Evolutionary conservation across 768 basidiomycete species (phyloP), one percentile per base, ranked within the genome.

Genomic region (Termitomyces sp.): DNA sequence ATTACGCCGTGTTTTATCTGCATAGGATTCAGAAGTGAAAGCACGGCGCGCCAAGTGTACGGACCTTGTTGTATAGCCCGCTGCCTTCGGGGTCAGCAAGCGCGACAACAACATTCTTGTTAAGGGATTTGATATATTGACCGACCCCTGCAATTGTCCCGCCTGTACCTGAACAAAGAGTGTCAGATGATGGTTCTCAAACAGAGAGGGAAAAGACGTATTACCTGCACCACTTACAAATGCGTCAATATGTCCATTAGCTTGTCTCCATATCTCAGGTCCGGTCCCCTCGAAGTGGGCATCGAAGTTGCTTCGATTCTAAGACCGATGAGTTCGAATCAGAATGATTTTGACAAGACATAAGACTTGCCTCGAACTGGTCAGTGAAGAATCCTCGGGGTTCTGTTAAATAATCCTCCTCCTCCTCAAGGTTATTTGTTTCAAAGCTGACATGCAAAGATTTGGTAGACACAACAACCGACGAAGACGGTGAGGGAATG

Each of bases 191-290:
- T 42, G 4, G 39, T 45, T 39, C 8, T 42, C 13, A 35, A 28
- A 44, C 18, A 49, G 32, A 13, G 36, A 57, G 57, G 22, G 28
- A 36, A 35, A 45, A 57, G 32, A 52, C 28, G 42, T 63, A 76
- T 61, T 60, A 87, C 94, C 94, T 58, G 96, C 94, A 1, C 96
- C 96, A 33, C 89, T 85, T 45, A 98, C 88, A 68, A 98, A 98
- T 7, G 89, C 94, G 69, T 91, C 82, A 0, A 97, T 63, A 32
- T 76, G 75, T 12, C 95, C 95, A 68, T 88, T 89, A 7, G 92
- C 94, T 71, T 99, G 97, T 46, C 88, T 80, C 90, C 94, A 94
- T 38, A 98, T 92, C 77, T 98, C 97, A 0, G 94, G 95, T 0
- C 93, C 97, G 0, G 97, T 98, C 7, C 92, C 92, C 38, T 84